Conservation (phyloP, 192 early-diverging fungal species). For the Chytriomyces sp. region DNA sequence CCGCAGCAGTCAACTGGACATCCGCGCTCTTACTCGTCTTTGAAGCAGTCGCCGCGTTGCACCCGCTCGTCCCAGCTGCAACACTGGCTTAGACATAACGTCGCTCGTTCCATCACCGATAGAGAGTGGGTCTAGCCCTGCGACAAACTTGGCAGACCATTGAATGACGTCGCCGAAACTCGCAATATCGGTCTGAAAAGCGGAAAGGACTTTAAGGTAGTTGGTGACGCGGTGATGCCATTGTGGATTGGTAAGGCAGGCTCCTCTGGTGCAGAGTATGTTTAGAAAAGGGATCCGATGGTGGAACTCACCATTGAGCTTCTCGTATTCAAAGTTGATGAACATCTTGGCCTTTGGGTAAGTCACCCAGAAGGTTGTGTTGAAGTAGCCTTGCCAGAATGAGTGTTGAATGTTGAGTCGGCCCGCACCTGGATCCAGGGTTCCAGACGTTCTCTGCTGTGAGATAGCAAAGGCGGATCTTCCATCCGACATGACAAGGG, state of each 20-base stretch:
- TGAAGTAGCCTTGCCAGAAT: constrained; percentile 30
- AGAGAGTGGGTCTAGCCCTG: constrained; percentile 5
- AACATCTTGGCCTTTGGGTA: constrained; percentile 38
- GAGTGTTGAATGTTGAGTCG: constrained; percentile 9
- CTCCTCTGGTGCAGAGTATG: too few species aligned
- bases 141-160: constrained; percentile 15
- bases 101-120: constrained; percentile 19
- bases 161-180: background rate
- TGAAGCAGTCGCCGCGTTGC: too few species aligned
- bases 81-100: too few species aligned
- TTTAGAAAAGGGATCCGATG: too few species aligned
- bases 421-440: background rate
- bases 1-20: too few species aligned
- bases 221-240: constrained; percentile 24
- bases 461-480: constrained; percentile 15
- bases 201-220: constrained; percentile 11
- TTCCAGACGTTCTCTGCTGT: background rate
- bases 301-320: constrained; percentile 15
- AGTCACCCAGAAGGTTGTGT: background rate
- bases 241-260: background rate
- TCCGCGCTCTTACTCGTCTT: too few species aligned
- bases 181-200: constrained; percentile 18
- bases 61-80: too few species aligned
- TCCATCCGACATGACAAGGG: constrained; percentile 22
- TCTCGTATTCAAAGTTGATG: constrained; percentile 26